Conservation (phyloP, 2,329 filamentous ascomycete genomes). For the Kalaharituber pfeilii region DNA sequence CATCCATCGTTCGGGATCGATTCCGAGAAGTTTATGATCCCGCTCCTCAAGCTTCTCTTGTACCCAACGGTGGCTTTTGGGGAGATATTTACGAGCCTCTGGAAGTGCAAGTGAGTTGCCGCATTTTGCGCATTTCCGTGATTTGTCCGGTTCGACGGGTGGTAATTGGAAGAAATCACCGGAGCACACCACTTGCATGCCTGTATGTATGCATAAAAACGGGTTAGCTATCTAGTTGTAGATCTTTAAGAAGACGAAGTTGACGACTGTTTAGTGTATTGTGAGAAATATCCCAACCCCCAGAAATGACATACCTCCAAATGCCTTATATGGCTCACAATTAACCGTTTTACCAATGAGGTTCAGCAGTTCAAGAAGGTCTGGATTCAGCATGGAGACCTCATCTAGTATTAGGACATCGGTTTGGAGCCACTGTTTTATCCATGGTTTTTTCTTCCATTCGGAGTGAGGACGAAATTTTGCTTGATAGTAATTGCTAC, state of each 20-base stretch:
- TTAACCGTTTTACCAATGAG: constrained; percentile 29
- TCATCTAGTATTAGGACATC: constrained; percentile 48
- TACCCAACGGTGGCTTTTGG: constrained; percentile 22
- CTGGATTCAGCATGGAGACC: constrained; percentile 41
- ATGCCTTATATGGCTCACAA: constrained; percentile 19
- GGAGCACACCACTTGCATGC: constrained; percentile 39
- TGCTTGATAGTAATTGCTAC: constrained; percentile 12
- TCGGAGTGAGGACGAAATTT: constrained; percentile 30
- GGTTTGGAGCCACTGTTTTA: constrained; percentile 26
- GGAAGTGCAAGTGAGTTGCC: constrained; percentile 19
- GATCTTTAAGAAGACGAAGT: background rate
- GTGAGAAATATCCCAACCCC: background rate
- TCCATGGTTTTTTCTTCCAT: constrained; percentile 22
- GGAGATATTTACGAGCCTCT: constrained; percentile 25
- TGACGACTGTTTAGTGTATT: constrained; percentile 17
- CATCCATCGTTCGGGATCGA: constrained; percentile 8
- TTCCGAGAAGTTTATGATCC: constrained; percentile 3
- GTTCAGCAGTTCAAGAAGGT: constrained; percentile 36
- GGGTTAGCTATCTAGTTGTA: no score
- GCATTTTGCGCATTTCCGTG: background rate
- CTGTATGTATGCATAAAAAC: no score
- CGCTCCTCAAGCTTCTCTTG: background rate
- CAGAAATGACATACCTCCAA: no score
- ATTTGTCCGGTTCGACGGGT: constrained; percentile 29
- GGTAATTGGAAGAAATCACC: constrained; percentile 46